Base-by-base conservation (phyloP, 106 monocot species). In the Phalaenopsis aphrodite region DNA sequence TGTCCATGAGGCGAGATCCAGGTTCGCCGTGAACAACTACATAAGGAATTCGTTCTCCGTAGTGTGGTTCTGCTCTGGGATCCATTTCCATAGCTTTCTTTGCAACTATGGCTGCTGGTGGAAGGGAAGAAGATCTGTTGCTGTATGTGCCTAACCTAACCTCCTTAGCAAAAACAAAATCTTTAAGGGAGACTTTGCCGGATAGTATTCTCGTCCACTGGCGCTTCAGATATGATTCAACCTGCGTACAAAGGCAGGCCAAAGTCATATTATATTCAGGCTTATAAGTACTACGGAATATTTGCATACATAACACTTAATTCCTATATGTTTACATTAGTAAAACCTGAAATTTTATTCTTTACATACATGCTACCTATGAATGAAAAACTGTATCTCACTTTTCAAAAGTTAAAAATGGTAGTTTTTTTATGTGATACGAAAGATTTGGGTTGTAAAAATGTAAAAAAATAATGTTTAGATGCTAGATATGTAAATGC, bases 161-260 rank as follows among this genome's bases (percentile, higher is more conserved):
- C 85, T 98, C 98, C 88, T 94, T 98, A 36, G 98, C 87, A 86
- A 98, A 98, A 78, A 98, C 78, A 81, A 94, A 98, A 85, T 98
- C 98, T 81, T 94, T 94, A 78, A 98, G 66, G 55, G 98, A 92
- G 3, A 89, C 52, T 75, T 88, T 98, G 36, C 92, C 94, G 4
- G 88, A 84, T 79, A 98, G 80, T 81, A 98, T 98, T 48, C 92
- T 82, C 21, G 84, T 84, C 92, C 92, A 98, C 41, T 98, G 98
- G 55, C 98, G 90, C 69, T 91, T 85, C 75, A 98, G 75, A 80
- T 98, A 94, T 72, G 80, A 84, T 87, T 91, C 91, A 12, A 94
- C 89, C 97, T 97, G 78, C 43, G 84, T 46, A 46, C 41, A 69
- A 69, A 69, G 21, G n/a, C 64, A 69, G 21, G n/a, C 64, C n/a